Evolutionary conservation across 2,329 filamentous ascomycete species (phyloP).

Genomic region (Dactylellina leptospora): DNA sequence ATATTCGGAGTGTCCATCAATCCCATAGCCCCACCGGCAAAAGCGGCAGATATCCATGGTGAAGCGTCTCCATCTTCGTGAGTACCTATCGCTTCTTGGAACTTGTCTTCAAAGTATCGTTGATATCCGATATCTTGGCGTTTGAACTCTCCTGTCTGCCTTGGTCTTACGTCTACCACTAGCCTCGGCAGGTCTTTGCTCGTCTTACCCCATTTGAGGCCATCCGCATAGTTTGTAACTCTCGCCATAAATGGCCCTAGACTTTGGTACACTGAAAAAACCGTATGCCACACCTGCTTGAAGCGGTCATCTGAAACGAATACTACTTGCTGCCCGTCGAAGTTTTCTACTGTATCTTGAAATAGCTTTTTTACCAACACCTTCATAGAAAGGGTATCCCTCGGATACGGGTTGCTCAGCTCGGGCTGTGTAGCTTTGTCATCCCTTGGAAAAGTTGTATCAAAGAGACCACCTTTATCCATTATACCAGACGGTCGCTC

Average conservation of each 20-base stretch:
- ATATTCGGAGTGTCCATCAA: slow-evolving; percentile 8
- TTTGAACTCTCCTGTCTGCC: slow-evolving; percentile 14
- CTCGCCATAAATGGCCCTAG: slow-evolving; percentile 3
- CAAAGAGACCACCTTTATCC: slow-evolving; percentile 24
- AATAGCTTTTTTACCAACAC: slow-evolving; percentile 25
- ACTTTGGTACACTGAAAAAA: slow-evolving; percentile 11
- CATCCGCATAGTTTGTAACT: neutral
- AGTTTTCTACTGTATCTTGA: slow-evolving; percentile 12
- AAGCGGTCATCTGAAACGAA: slow-evolving; percentile 13
- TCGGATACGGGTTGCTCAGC: slow-evolving; percentile 12
- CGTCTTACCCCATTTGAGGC: neutral
- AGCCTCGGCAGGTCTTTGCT: neutral
- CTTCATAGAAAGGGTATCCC: slow-evolving; percentile 27
- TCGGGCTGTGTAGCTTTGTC: slow-evolving; percentile 1
- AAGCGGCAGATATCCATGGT: neutral
- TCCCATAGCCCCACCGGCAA: neutral
- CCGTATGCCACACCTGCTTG: slow-evolving; percentile 1
- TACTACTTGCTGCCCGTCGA: slow-evolving; percentile 6
- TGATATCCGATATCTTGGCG: slow-evolving; percentile 12
- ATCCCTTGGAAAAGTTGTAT: slow-evolving; percentile 20
- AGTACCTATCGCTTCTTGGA: neutral
- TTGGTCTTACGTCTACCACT: neutral
- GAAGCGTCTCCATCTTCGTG: slow-evolving; percentile 3
- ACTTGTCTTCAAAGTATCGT: slow-evolving; percentile 18
- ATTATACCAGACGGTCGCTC: slow-evolving; percentile 7